Percentiles rank a stretch among this genome's conserved stretches.
Conservation (phyloP, 805 yeast species). For the Wickerhamomyces bisporus region DNA sequence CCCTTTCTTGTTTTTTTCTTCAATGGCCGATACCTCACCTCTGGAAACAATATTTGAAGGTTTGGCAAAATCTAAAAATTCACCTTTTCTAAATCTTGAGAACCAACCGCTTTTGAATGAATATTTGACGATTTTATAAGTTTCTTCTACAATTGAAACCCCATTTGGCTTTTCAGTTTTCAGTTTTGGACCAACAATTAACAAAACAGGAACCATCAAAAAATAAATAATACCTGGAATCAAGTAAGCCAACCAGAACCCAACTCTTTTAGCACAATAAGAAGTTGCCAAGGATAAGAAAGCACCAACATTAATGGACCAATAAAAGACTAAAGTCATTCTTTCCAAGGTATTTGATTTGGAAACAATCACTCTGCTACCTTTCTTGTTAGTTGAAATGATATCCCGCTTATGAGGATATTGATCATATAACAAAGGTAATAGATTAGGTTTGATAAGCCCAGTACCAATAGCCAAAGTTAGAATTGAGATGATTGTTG, state of each 20-base stretch:
- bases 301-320: slow-evolving; percentile 73
- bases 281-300: slow-evolving; percentile 74
- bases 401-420: slow-evolving; percentile 56
- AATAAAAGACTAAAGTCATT: slow-evolving; percentile 70
- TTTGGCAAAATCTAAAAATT: slow-evolving; percentile 52
- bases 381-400: slow-evolving; percentile 51
- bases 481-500: slow-evolving; percentile 39
- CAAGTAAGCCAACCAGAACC: slow-evolving; percentile 71
- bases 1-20: slow-evolving; percentile 20
- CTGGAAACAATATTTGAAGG: slow-evolving; percentile 48
- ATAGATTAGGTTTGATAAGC: slow-evolving; percentile 68
- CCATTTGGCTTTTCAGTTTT: slow-evolving; percentile 25
- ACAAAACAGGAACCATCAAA: slow-evolving; percentile 45
- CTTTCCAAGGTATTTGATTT: slow-evolving; percentile 68
- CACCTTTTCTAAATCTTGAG: slow-evolving; percentile 33
- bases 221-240: slow-evolving; percentile 62
- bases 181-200: slow-evolving; percentile 25
- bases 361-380: slow-evolving; percentile 64
- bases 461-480: slow-evolving; percentile 76
- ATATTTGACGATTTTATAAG: slow-evolving; percentile 35
- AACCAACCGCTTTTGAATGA: slow-evolving; percentile 39
- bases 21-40: slow-evolving; percentile 23
- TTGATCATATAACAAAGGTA: slow-evolving; percentile 73
- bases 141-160: slow-evolving; percentile 38
- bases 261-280: slow-evolving; percentile 58